phyloP scores from a whole-genome alignment of 1,284 basidiomycete species.

The Malassezia globosa region DNA sequence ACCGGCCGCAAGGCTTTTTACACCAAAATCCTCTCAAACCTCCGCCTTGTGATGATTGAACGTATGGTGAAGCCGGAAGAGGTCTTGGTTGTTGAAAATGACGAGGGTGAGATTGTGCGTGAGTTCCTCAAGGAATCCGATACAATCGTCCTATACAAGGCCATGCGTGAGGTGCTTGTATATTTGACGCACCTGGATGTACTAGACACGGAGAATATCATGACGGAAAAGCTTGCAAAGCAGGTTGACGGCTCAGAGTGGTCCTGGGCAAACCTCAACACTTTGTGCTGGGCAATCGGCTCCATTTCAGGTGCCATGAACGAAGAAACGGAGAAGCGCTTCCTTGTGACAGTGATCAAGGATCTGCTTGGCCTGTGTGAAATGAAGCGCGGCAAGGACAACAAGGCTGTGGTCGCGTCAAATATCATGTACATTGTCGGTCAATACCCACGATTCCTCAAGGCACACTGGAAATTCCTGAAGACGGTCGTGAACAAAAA shows the following conservation, averaged over 20 bases:
- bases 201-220: conserved; percentile 85
- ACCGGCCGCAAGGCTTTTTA: conserved; percentile 73
- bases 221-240: conserved; percentile 75
- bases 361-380: conserved; percentile 91
- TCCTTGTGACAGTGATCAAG: conserved; percentile 98
- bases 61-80: conserved; percentile 99
- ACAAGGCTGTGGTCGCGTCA: conserved; percentile 98
- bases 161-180: conserved; percentile 83
- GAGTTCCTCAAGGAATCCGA: conserved; percentile 99
- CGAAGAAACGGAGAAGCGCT: conserved; percentile 94
- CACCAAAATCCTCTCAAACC: conserved; percentile 83
- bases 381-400: conserved; percentile 98
- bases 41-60: conserved; percentile 92
- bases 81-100: conserved; percentile 88
- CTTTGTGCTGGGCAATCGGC: conserved; percentile 98
- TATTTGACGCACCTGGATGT: conserved; percentile 97
- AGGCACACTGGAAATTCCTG: conserved; percentile 99
- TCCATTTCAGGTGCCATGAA: conserved; percentile 99
- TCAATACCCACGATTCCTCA: conserved; percentile 97
- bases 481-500: conserved; percentile 99
- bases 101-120: conserved; percentile 97
- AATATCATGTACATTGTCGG: conserved; percentile 99
- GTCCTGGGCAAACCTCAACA: conserved; percentile 99
- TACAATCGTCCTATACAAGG: conserved; percentile 97
- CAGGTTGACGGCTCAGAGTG: conserved; percentile 96